Conservation (phyloP, 2,329 filamentous ascomycete genomes). For the Trichocomaceae sp. region DNA sequence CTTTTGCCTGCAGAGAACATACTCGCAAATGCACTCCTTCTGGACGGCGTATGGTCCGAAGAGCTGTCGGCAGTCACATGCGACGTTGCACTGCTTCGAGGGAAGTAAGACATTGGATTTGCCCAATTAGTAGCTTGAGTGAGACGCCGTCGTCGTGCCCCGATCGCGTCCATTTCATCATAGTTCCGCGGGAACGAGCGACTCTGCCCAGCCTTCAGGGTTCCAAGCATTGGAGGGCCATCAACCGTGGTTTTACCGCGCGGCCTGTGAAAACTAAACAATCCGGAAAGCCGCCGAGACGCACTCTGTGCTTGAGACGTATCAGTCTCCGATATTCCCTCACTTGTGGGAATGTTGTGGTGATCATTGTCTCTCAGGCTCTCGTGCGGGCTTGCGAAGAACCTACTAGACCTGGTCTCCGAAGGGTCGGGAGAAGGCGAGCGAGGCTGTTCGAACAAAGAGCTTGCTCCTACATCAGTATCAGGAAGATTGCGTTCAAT, state of each 20-base stretch:
- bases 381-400: slow-evolving; percentile 44
- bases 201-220: slow-evolving; percentile 54
- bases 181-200: slow-evolving; percentile 56
- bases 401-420: slow-evolving; percentile 37
- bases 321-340: slow-evolving; percentile 17
- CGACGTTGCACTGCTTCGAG: slow-evolving; percentile 37
- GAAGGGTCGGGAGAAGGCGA: slow-evolving; percentile 42
- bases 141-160: slow-evolving; percentile 46
- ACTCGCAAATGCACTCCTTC: slow-evolving; percentile 36
- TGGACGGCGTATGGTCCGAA: slow-evolving; percentile 34
- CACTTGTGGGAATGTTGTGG: slow-evolving; percentile 20
- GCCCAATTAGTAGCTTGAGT: slow-evolving; percentile 54
- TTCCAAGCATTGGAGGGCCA: slow-evolving; percentile 52
- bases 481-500: slow-evolving; percentile 22
- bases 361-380: slow-evolving; percentile 33
- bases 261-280: slow-evolving; percentile 54
- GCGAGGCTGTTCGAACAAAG: slow-evolving; percentile 22
- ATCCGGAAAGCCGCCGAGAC: slow-evolving; percentile 49
- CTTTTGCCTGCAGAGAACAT: slow-evolving; percentile 39
- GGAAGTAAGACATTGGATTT: slow-evolving; percentile 44
- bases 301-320: slow-evolving; percentile 40
- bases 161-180: slow-evolving; percentile 47
- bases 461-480: slow-evolving; percentile 14
- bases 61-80: slow-evolving; percentile 37
- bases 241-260: slow-evolving; percentile 56